Percentiles rank a stretch among this genome's conserved stretches.
Conservation (phyloP, 163 green algal species). For the Scenedesmus sp. region DNA sequence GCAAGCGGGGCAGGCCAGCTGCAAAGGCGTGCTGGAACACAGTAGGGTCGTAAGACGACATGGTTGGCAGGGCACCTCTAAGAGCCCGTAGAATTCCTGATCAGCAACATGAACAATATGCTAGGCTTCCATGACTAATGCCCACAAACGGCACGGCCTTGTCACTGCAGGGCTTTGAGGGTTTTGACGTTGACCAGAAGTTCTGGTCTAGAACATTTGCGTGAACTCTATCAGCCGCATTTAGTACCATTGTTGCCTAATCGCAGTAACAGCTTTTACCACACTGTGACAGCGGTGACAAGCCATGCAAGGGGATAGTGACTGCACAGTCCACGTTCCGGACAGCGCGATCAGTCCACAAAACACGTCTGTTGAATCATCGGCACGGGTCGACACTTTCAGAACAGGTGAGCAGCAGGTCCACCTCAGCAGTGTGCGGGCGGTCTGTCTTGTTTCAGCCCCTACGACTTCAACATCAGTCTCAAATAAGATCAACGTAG, state of each 20-base stretch:
- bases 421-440: conserved; percentile 7
- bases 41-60: conserved; percentile 17
- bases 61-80: not conserved
- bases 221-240: too few relatives aligned
- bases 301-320: not conserved
- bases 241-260: too few relatives aligned
- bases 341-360: not conserved
- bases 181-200: not conserved
- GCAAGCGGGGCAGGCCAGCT: not conserved
- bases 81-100: not conserved
- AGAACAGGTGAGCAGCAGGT: not conserved
- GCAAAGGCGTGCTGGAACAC: not conserved
- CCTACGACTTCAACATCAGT: not conserved
- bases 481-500: not conserved
- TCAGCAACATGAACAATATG: not conserved
- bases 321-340: not conserved
- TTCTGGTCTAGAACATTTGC: not conserved
- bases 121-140: not conserved
- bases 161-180: not conserved
- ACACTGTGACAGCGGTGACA: not conserved
- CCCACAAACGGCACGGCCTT: not conserved
- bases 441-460: not conserved
- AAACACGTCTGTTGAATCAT: not conserved
- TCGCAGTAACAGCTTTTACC: not conserved
- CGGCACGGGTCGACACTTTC: not conserved